Conservation (phyloP, 352 stramenopile genomes). For the Phytophthora kernoviae region DNA sequence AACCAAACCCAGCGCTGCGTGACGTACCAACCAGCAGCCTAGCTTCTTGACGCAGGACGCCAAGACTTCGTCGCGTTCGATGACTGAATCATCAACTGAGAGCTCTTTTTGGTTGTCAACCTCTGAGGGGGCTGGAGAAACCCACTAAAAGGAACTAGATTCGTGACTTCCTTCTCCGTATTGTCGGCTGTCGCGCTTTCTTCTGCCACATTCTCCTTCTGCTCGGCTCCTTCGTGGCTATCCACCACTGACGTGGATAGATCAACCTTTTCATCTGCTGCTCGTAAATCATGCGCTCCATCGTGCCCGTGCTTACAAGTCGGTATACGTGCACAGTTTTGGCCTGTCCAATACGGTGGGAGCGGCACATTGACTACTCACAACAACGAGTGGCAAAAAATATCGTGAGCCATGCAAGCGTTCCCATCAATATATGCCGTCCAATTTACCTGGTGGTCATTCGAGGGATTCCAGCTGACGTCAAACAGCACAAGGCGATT, state of each 20-base stretch:
- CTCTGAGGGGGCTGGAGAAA: constrained; percentile 60
- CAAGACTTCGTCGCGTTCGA: constrained; percentile 65
- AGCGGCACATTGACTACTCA: constrained; percentile 90
- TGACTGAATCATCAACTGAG: constrained; percentile 36
- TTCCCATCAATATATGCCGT: not conserved
- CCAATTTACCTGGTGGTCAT: constrained; percentile 82
- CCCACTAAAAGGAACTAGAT: constrained; percentile 45
- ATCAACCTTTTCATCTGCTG: constrained; percentile 90
- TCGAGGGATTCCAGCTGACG: constrained; percentile 92
- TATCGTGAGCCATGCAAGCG: not conserved
- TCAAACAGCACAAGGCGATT: constrained; percentile 92
- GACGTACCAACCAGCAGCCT: constrained; percentile 63
- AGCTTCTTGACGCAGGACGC: constrained; percentile 58
- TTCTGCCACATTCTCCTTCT: constrained; percentile 4
- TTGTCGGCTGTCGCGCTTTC: not conserved
- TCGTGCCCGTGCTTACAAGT: constrained; percentile 92
- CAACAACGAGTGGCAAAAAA: constrained; percentile 8
- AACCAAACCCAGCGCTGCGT: not conserved
- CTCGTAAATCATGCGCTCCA: constrained; percentile 93
- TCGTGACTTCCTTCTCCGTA: constrained; percentile 8
- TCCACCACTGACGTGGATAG: constrained; percentile 81
- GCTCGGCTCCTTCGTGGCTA: constrained; percentile 30
- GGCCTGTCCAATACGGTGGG: constrained; percentile 88
- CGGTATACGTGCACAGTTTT: constrained; percentile 93
- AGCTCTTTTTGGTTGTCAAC: constrained; percentile 35